Evolutionary conservation across 345 rosid genomes (phyloP), one percentile per base, ranked within the genome.

Genomic region (Passiflora organensis): DNA sequence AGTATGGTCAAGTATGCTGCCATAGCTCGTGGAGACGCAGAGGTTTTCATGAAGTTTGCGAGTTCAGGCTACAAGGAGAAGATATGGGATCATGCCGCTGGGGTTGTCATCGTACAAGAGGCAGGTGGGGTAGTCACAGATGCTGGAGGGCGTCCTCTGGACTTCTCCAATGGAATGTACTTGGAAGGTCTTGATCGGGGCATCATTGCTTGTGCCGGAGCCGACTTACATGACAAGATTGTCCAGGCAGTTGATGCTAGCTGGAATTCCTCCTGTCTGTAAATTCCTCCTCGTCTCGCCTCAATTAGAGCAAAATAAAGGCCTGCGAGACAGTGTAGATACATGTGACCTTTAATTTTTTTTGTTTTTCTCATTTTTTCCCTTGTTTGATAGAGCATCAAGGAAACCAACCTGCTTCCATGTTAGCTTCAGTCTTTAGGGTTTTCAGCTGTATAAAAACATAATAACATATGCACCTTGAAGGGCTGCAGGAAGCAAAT

Each of bases 31-130:
- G 84, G 79, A 3, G 78, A 80, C 59, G 84, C 81, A 0, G 84
- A 80, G 68, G 43, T 80, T 25, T 74, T 76, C 15, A 74, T 76
- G 84, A 80, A 80, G 69, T 80, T 80, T 25, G 84, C 84, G 0
- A 63, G 74, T 58, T 56, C 76, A 18, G 84, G 79, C 20, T 76
- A 76, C 78, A 80, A 74, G 76, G 84, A 80, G 68, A 80, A 74
- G 78, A 76, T 80, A 48, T 76, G 84, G 84, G 84, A 80, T 62
- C 84, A 80, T 56, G 84, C 79, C 1, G 81, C 84, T 2, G 81
- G 84, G 15, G 68, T 59, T 28, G 51, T 80, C 9, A 80, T 80
- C 49, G 56, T 76, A 58, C 58, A 76, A 61, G 81, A 76, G 53
- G 84, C 84, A 0, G 81, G 84, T 0, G 81, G 84, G 15, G 81